Conservation (phyloP, 1,284 basidiomycete genomes). For the Cerioporus squamosus region DNA sequence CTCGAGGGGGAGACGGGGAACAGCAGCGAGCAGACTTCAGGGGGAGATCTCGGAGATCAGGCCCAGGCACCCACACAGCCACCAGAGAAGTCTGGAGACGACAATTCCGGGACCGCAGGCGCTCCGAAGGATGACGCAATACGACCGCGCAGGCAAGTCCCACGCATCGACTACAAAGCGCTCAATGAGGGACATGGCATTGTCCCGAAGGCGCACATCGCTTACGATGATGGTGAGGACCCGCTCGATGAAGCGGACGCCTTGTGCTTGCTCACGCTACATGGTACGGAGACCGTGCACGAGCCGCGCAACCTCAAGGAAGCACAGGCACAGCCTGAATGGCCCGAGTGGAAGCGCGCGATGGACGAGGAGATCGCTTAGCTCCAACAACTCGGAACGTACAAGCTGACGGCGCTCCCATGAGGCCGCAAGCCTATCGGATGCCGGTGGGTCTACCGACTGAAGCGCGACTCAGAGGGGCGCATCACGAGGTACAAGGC, state of each 20-base stretch:
- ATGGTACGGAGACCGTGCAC: neutral
- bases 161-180: too few relatives aligned
- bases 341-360: constrained; percentile 35
- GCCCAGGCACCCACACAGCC: too few relatives aligned
- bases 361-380: constrained; percentile 36
- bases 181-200: too few relatives aligned
- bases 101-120: too few relatives aligned
- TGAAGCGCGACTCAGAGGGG: constrained; percentile 33
- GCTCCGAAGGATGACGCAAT: too few relatives aligned
- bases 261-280: constrained; percentile 10
- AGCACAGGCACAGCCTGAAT: constrained; percentile 22
- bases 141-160: neutral
- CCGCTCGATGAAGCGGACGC: constrained; percentile 1
- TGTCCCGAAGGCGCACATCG: too few relatives aligned
- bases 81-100: too few relatives aligned
- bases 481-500: constrained; percentile 40
- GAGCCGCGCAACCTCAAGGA: constrained; percentile 23
- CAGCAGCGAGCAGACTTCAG: too few relatives aligned
- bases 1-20: constrained; percentile 19
- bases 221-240: neutral
- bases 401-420: constrained; percentile 23
- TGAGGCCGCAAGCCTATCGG: constrained; percentile 30
- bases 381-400: constrained; percentile 31
- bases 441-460: constrained; percentile 38
- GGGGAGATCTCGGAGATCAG: too few relatives aligned